Conservation (phyloP, 306 rosid species). For the Gynostemma pentaphyllum region DNA sequence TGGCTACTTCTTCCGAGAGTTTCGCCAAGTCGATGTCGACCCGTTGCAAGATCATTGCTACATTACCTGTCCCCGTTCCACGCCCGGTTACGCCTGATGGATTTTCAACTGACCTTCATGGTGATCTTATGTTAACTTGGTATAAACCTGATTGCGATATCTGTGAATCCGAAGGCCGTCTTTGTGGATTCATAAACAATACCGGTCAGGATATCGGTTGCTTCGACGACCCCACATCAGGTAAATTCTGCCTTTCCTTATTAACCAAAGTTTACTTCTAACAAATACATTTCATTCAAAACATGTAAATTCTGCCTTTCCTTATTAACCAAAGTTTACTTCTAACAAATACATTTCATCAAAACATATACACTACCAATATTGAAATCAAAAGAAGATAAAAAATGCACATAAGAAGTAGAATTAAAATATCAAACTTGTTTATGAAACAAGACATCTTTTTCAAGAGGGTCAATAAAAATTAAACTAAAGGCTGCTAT, state of each 20-base stretch:
- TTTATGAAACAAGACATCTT: neutral
- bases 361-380: neutral
- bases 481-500: neutral
- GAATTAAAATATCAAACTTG: no score
- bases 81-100: conserved; percentile 16
- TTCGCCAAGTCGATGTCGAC: conserved; percentile 21
- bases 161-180: conserved; percentile 35
- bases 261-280: neutral
- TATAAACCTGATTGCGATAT: conserved; percentile 33
- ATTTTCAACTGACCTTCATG: conserved; percentile 17
- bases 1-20: conserved; percentile 37
- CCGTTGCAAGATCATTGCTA: conserved; percentile 27
- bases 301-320: neutral
- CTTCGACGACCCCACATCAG: conserved; percentile 21
- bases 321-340: neutral
- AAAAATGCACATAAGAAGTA: neutral
- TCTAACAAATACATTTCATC: neutral
- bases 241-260: conserved; percentile 19
- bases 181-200: conserved; percentile 37
- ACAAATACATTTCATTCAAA: neutral
- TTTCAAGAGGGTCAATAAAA: neutral
- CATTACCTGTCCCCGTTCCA: conserved; percentile 26
- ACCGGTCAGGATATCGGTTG: conserved; percentile 29
- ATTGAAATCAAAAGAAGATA: neutral
- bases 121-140: conserved; percentile 45